phyloP scores from a whole-genome alignment of 345 rosid genomes.

The Laguncularia racemosa region DNA sequence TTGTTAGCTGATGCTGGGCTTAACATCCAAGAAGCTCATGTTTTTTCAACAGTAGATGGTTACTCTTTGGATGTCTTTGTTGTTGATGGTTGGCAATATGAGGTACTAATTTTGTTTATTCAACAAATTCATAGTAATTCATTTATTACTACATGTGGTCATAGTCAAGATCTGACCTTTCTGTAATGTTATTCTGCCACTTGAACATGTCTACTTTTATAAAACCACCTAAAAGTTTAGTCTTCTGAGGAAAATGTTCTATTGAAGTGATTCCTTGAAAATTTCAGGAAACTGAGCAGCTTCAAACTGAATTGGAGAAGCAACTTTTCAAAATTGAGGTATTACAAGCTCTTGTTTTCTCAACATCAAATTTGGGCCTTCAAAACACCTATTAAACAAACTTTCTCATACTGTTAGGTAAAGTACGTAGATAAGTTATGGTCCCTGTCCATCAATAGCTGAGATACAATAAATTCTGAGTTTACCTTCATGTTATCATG shows the following conservation, averaged over 20 bases:
- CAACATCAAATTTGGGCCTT: slow-evolving; percentile 2
- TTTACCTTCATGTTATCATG: neutral
- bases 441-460: no score
- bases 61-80: slow-evolving; percentile 72
- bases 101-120: slow-evolving; percentile 25
- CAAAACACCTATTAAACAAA: neutral
- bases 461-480: no score
- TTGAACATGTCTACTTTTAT: no score
- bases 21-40: slow-evolving; percentile 76
- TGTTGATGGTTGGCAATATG: slow-evolving; percentile 50
- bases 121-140: neutral
- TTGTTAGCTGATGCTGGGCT: slow-evolving; percentile 55
- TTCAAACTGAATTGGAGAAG: slow-evolving; percentile 33
- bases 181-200: no score
- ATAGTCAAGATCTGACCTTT: no score
- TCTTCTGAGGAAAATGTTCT: neutral
- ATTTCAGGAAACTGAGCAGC: slow-evolving; percentile 51
- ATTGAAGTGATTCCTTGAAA: slow-evolving; percentile 12
- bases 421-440: no score
- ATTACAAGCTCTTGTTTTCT: slow-evolving; percentile 4
- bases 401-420: neutral
- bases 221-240: no score
- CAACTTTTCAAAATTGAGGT: slow-evolving; percentile 49
- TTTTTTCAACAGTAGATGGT: slow-evolving; percentile 59
- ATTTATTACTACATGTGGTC: neutral